These are phyloP conservation scores for Glycyrrhiza uralensis DNA, from an alignment of 306 rosid genomes.

Conservation along the genomic window DNA sequence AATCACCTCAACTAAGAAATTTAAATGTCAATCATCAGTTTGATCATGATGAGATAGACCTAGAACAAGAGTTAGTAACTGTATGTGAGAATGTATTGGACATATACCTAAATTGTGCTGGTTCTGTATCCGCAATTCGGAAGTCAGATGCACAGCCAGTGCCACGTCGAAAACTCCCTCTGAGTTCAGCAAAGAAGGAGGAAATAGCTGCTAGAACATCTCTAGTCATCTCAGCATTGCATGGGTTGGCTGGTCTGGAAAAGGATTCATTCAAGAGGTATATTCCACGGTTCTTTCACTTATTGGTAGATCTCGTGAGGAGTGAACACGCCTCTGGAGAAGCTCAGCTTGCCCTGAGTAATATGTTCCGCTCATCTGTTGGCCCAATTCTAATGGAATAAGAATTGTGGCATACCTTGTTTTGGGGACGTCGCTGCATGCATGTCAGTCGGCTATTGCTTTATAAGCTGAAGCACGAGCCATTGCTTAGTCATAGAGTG, in stretches of 20 bases:
- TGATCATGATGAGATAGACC: conserved; percentile 43
- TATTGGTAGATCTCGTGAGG: conserved; percentile 80
- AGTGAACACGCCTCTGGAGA: conserved; percentile 88
- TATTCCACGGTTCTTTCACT: conserved; percentile 66
- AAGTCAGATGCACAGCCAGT: conserved; percentile 38
- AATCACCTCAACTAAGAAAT: conserved; percentile 61
- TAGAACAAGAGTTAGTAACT: conserved; percentile 63
- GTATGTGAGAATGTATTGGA: conserved; percentile 67
- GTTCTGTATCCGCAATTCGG: conserved; percentile 32
- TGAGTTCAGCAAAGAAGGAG: conserved; percentile 80
- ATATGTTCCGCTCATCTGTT: conserved; percentile 72
- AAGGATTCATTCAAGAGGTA: conserved; percentile 66
- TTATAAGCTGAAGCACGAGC: conserved; percentile 26
- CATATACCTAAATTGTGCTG: conserved; percentile 72
- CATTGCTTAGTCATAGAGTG: conserved; percentile 10
- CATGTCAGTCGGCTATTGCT: conserved; percentile 29
- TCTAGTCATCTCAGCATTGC: conserved; percentile 70
- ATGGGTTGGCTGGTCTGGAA: conserved; percentile 53
- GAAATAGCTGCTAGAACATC: conserved; percentile 83
- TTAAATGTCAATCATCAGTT: conserved; percentile 32
- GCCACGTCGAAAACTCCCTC: conserved; percentile 61
- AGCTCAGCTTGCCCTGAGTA: conserved; percentile 81
- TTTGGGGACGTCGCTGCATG: conserved; percentile 18
- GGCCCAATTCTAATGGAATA: conserved; percentile 70
- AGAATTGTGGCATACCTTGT: conserved; percentile 20